These are phyloP conservation scores for Aureobasidium pullulans DNA, from an alignment of 2,329 filamentous ascomycete genomes.

Conservation along the genomic window DNA sequence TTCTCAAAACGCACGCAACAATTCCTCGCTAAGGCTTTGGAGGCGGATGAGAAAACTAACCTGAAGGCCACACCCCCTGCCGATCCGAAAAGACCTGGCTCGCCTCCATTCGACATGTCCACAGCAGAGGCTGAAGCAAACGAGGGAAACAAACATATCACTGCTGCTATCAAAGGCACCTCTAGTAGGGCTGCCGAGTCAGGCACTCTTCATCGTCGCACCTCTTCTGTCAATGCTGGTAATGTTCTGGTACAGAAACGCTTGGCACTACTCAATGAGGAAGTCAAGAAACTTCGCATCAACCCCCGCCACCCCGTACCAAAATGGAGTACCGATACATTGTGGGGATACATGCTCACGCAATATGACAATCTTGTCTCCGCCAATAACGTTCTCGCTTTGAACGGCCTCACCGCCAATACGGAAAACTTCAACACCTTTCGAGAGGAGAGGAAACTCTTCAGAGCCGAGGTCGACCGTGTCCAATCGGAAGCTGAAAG, in stretches of 20 bases:
- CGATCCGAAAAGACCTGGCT: not conserved
- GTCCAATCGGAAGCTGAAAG: not conserved
- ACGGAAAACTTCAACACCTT: not conserved
- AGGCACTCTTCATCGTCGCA: not conserved
- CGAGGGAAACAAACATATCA: not conserved
- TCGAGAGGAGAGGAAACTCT: not conserved
- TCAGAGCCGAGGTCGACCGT: not conserved
- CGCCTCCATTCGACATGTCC: not conserved
- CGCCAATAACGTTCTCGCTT: not conserved
- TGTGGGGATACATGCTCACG: not conserved
- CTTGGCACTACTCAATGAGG: not conserved
- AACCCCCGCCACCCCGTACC: not conserved
- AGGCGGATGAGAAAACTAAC: not conserved
- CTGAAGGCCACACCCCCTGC: not conserved
- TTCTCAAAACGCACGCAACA: not conserved
- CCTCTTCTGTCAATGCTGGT: not conserved
- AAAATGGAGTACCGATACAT: not conserved
- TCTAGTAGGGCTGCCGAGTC: not conserved
- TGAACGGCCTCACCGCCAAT: not conserved
- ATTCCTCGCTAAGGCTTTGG: not conserved
- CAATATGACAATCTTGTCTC: not conserved
- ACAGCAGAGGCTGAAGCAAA: not conserved
- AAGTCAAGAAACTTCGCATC: not conserved
- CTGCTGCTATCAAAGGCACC: not conserved
- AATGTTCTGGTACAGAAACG: not conserved